phyloP scores from a whole-genome alignment of 169 alveolate genomes.

The Eimeria falciformis region DNA sequence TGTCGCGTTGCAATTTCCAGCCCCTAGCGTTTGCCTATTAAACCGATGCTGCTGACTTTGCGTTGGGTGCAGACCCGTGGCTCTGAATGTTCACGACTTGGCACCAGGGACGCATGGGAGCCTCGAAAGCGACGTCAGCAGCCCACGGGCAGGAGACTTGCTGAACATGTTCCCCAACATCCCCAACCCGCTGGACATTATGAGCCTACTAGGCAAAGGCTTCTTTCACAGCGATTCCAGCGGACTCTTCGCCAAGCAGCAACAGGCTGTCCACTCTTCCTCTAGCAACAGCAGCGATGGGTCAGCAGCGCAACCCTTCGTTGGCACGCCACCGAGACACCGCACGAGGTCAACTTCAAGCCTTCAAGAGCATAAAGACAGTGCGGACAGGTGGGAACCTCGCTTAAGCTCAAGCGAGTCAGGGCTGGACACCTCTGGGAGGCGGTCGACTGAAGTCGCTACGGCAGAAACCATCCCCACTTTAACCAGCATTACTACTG shows the following conservation, averaged over 20 bases:
- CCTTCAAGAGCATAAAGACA: background rate
- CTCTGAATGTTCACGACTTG: slow-evolving; percentile 34
- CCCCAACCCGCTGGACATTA: background rate
- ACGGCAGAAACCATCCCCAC: background rate
- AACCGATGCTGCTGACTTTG: background rate
- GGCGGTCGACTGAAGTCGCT: background rate
- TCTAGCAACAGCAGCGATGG: background rate
- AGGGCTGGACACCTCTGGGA: background rate
- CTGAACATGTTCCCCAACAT: background rate
- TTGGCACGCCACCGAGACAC: background rate
- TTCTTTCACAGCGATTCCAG: background rate
- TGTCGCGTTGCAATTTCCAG: no score
- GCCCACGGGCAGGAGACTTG: background rate
- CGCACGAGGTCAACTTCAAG: background rate
- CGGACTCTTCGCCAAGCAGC: background rate
- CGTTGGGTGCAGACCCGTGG: slow-evolving; percentile 11
- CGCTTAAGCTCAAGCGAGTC: background rate
- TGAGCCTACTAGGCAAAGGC: background rate
- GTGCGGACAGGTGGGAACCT: slow-evolving; percentile 14
- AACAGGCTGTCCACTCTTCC: background rate
- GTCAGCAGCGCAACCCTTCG: background rate
- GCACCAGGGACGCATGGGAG: background rate
- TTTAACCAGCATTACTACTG: background rate
- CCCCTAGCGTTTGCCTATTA: background rate
- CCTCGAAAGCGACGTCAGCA: background rate